phyloP scores from a whole-genome alignment of 1,284 basidiomycete genomes.

The Pseudozyma flocculosa region DNA sequence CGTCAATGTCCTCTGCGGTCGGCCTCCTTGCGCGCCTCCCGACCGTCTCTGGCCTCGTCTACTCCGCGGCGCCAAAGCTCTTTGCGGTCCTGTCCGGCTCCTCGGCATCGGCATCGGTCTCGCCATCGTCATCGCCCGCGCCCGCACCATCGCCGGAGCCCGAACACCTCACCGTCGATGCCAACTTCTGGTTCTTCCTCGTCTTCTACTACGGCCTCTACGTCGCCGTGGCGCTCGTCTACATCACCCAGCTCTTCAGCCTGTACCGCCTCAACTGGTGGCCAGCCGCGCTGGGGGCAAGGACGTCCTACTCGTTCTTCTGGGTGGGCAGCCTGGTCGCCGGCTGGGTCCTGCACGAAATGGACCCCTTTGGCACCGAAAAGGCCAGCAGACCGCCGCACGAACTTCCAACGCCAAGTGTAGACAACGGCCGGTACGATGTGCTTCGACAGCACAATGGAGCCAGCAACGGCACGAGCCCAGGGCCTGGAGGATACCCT shows the following conservation, averaged over 20 bases:
- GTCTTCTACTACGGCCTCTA: constrained; percentile 57
- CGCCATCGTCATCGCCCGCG: too few species aligned
- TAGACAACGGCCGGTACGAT: neutral
- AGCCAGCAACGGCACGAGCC: constrained; percentile 3
- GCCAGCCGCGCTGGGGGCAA: constrained; percentile 61
- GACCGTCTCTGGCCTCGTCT: neutral
- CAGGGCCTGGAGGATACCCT: neutral
- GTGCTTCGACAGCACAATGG: neutral
- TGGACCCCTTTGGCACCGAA: constrained; percentile 35
- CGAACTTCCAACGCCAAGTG: too few species aligned
- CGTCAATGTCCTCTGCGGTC: neutral
- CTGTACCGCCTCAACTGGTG: constrained; percentile 62
- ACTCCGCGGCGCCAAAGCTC: neutral
- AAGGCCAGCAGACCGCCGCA: neutral
- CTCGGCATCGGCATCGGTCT: neutral
- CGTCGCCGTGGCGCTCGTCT: constrained; percentile 60
- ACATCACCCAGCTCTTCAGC: constrained; percentile 65
- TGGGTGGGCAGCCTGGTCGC: constrained; percentile 61
- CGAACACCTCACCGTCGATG: constrained; percentile 35
- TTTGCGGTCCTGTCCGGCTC: neutral
- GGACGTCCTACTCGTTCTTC: constrained; percentile 62
- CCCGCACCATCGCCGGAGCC: neutral
- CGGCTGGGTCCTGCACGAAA: constrained; percentile 61
- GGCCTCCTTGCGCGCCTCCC: constrained; percentile 2
- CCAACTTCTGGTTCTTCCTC: constrained; percentile 57